Conservation (phyloP, 208 protist species). For the Crithidia sp. region DNA sequence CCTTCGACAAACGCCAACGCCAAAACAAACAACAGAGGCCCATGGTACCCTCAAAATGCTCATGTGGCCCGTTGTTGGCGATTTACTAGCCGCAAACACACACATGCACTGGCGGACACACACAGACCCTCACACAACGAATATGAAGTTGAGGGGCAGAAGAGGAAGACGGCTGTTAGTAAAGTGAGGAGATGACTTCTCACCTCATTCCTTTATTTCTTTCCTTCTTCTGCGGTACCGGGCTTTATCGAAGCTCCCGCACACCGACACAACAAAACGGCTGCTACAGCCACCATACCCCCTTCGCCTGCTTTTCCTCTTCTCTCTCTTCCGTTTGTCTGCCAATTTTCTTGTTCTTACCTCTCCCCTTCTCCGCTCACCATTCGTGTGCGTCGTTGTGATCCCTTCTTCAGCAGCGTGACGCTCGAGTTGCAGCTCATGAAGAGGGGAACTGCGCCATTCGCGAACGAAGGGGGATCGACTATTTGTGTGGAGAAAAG, state of each 20-base stretch:
- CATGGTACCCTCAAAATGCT: no score
- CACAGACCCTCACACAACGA: not conserved
- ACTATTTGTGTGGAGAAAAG: not conserved
- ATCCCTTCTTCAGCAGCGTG: not conserved
- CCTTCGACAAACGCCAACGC: no score
- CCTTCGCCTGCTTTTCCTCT: conserved; percentile 10
- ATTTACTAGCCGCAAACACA: no score
- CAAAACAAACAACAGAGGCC: no score
- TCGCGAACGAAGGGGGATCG: no score
- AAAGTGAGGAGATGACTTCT: not conserved
- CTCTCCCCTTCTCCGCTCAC: not conserved
- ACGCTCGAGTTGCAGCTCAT: not conserved
- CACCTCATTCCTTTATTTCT: no score
- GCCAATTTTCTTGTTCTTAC: not conserved
- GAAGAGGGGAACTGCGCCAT: no score
- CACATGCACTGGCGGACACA: not conserved
- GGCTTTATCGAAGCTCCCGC: no score
- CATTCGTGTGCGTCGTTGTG: not conserved
- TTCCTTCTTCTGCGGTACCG: no score
- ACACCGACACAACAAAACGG: no score
- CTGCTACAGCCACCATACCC: not conserved
- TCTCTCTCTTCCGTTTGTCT: conserved; percentile 23
- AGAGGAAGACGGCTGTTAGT: conserved; percentile 7
- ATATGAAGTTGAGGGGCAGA: conserved; percentile 4
- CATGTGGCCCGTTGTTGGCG: no score